Evolutionary conservation across 768 basidiomycete genomes (phyloP).

Genomic region (Phylloporus arenicola): DNA sequence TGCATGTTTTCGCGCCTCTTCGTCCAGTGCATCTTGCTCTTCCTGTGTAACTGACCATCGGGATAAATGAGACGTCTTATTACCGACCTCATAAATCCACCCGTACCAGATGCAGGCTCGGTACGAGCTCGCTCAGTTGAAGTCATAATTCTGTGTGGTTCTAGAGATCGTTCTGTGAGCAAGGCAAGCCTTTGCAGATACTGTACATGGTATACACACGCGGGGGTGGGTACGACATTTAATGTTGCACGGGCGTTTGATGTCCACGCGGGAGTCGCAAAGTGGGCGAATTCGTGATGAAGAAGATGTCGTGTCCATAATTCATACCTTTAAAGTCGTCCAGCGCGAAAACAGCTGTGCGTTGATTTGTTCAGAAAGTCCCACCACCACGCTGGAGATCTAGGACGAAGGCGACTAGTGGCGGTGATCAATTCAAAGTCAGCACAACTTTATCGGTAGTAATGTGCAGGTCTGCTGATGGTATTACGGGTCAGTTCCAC

Average conservation of each 20-base stretch:
- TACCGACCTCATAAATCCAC: constrained; percentile 22
- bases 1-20: constrained; percentile 39
- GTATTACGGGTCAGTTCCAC: no score
- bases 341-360: not conserved
- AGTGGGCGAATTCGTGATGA: not conserved
- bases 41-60: constrained; percentile 37
- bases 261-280: not conserved
- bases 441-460: no score
- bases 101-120: constrained; percentile 7
- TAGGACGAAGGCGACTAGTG: no score
- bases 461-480: no score
- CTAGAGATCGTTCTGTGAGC: constrained; percentile 6
- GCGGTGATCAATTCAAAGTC: no score
- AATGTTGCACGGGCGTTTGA: not conserved
- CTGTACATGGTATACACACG: constrained; percentile 3
- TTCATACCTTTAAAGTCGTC: not conserved
- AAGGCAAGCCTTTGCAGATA: not conserved
- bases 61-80: constrained; percentile 3
- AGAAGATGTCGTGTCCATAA: not conserved
- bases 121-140: constrained; percentile 12
- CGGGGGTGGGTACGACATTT: constrained; percentile 10
- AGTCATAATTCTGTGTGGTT: constrained; percentile 11
- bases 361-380: no score
- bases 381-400: no score
- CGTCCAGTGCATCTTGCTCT: constrained; percentile 47